phyloP scores from a whole-genome alignment of 2,329 filamentous ascomycete species.

The Neoarthrinium moseri region DNA sequence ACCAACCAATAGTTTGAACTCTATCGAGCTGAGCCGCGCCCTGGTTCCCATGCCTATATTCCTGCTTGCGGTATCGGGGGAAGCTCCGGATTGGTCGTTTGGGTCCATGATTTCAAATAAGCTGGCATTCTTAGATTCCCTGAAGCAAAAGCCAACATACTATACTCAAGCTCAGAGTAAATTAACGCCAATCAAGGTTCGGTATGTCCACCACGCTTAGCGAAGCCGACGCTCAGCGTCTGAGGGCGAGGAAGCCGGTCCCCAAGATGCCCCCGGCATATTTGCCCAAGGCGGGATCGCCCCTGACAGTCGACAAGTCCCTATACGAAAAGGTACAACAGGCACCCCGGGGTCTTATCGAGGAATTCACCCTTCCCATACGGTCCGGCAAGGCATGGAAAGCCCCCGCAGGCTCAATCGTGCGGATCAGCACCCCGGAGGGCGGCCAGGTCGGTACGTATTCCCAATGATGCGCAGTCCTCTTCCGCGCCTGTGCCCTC shows the following conservation, averaged over 20 bases:
- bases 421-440: conserved; percentile 71
- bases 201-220: too few species aligned
- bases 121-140: too few species aligned
- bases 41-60: too few species aligned
- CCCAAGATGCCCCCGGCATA: conserved; percentile 50
- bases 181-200: too few species aligned
- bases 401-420: conserved; percentile 65
- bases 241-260: conserved; percentile 40
- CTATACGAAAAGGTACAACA: conserved; percentile 62
- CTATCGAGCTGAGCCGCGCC: too few species aligned
- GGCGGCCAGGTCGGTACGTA: conserved; percentile 69
- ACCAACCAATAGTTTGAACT: too few species aligned
- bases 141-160: too few species aligned
- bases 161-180: too few species aligned
- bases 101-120: too few species aligned
- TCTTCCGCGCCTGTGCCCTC: background rate
- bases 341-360: conserved; percentile 37
- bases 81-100: too few species aligned
- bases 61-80: too few species aligned
- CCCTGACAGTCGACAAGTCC: conserved; percentile 40
- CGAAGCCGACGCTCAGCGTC: conserved; percentile 27
- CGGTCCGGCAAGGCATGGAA: conserved; percentile 73
- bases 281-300: conserved; percentile 40
- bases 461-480: background rate
- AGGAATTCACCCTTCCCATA: conserved; percentile 66